Evolutionary conservation across 2,329 filamentous ascomycete genomes (phyloP).

Genomic region (Penicillium palitans): DNA sequence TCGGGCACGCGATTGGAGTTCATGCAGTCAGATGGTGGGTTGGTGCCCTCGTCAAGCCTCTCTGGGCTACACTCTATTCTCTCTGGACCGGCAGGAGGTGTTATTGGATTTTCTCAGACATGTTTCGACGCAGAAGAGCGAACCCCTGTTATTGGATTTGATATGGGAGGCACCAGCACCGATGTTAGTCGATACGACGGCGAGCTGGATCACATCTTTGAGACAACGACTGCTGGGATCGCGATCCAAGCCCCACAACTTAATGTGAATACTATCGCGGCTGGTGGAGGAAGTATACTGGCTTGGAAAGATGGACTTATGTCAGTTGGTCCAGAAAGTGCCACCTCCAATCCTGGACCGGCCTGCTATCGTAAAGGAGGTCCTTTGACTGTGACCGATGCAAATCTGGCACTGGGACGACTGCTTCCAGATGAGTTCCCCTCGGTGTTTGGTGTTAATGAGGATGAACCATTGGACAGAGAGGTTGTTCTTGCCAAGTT

Average conservation of each 20-base stretch:
- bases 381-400: conserved; percentile 84
- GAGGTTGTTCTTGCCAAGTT: conserved; percentile 73
- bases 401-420: conserved; percentile 81
- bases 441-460: conserved; percentile 16
- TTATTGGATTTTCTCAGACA: conserved; percentile 87
- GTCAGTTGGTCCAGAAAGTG: conserved; percentile 83
- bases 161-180: conserved; percentile 92
- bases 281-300: conserved; percentile 67
- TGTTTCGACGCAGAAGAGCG: conserved; percentile 77
- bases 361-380: conserved; percentile 63
- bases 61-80: conserved; percentile 82
- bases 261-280: conserved; percentile 91
- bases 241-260: conserved; percentile 89
- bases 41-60: conserved; percentile 60
- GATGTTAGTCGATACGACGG: conserved; percentile 84
- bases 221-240: conserved; percentile 85
- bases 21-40: conserved; percentile 83
- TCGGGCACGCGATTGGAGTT: conserved; percentile 13
- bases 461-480: conserved; percentile 67
- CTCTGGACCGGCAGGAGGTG: conserved; percentile 87
- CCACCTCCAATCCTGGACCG: conserved; percentile 72
- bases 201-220: conserved; percentile 86
- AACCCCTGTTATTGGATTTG: conserved; percentile 85
- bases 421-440: conserved; percentile 89
- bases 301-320: conserved; percentile 87